Evolutionary conservation across 75 land plant genomes (phyloP).

Genomic region (Picea glauca): DNA sequence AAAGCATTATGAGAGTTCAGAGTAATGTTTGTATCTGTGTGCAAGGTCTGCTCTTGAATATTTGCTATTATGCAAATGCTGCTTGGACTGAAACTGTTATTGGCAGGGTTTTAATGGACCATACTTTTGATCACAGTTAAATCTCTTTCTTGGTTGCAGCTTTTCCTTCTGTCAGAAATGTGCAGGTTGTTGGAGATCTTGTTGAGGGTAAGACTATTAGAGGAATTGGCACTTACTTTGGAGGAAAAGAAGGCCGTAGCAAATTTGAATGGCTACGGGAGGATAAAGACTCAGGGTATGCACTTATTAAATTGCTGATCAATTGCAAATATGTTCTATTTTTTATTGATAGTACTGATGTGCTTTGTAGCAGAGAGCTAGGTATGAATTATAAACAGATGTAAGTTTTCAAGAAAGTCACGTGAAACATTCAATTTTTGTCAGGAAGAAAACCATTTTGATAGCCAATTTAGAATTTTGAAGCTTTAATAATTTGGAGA

Average conservation of each 20-base stretch:
- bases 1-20: background rate
- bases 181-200: constrained; percentile 65
- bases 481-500: too few species aligned
- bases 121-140: background rate
- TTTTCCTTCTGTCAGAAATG: constrained; percentile 78
- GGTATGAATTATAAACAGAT: background rate
- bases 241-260: constrained; percentile 95
- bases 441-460: background rate
- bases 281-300: constrained; percentile 63
- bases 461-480: background rate
- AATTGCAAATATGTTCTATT: too few species aligned
- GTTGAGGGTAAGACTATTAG: constrained; percentile 70
- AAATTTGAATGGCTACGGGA: constrained; percentile 91
- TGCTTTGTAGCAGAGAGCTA: background rate
- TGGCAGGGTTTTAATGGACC: background rate
- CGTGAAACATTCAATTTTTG: background rate
- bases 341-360: too few species aligned
- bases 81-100: background rate
- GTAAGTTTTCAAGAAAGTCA: background rate
- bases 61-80: background rate
- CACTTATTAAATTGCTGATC: too few species aligned
- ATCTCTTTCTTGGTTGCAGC: constrained; percentile 46
- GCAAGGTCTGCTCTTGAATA: background rate
- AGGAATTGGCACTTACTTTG: constrained; percentile 86
- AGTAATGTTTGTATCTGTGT: background rate